A percentile compares a stretch with the other conserved stretches of the same genome.
Conservation (phyloP, 1,284 basidiomycete species). For the Moesziomyces sp. region DNA sequence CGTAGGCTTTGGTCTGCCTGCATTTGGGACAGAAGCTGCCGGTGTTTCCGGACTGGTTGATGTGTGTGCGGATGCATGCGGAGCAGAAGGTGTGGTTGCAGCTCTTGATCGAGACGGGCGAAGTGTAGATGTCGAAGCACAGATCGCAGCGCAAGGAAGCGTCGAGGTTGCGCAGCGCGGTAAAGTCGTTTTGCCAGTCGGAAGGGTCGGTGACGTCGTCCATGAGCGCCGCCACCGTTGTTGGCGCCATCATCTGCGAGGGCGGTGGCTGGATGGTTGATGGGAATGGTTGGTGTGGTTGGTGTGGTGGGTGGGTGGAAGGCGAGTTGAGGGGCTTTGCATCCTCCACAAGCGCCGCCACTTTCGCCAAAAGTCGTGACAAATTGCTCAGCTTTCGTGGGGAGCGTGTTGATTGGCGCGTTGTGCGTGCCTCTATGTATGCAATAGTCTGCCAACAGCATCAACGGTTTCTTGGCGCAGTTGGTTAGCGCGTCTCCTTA, state of each 20-base stretch:
- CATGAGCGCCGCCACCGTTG: constrained; percentile 23
- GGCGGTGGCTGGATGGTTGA: too few relatives aligned
- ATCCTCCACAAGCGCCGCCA: too few relatives aligned
- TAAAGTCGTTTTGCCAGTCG: constrained; percentile 58
- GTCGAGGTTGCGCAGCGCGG: constrained; percentile 53
- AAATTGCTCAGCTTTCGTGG: too few relatives aligned
- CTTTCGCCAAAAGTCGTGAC: too few relatives aligned
- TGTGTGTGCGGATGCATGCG: constrained; percentile 62
- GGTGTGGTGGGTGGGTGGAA: too few relatives aligned
- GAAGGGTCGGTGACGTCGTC: constrained; percentile 59
- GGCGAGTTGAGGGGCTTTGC: too few relatives aligned
- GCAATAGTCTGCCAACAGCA: too few relatives aligned
- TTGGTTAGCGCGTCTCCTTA: constrained; percentile 59
- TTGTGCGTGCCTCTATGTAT: too few relatives aligned
- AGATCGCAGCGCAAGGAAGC: constrained; percentile 58
- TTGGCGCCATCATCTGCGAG: too few relatives aligned
- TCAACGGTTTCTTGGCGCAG: constrained; percentile 49
- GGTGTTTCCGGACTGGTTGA: constrained; percentile 60
- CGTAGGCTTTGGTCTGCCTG: constrained; percentile 62
- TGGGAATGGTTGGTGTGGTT: too few relatives aligned
- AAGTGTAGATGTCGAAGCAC: constrained; percentile 62
- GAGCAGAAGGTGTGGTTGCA: constrained; percentile 65
- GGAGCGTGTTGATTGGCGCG: too few relatives aligned
- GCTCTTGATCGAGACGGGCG: constrained; percentile 61
- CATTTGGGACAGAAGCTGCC: constrained; percentile 64